Conservation (phyloP, 257 asterid species). For the Misopates orontium region DNA sequence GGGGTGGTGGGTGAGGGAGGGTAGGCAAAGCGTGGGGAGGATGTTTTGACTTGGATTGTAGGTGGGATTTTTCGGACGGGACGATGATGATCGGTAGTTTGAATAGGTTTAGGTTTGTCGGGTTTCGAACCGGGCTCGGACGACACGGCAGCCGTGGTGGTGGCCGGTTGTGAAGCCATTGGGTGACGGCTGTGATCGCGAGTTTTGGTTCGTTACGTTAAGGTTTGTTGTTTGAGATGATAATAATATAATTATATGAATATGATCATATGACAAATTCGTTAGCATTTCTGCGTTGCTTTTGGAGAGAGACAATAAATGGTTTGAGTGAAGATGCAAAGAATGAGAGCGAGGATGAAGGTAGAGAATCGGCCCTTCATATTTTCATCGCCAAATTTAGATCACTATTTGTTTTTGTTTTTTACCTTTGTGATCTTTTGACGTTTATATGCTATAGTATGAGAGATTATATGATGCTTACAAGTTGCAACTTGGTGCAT, state of each 20-base stretch:
- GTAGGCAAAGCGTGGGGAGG: slow-evolving; percentile 32
- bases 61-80: slow-evolving; percentile 27
- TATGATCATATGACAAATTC: not conserved
- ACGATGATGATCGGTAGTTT: slow-evolving; percentile 1
- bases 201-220: not conserved
- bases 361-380: not conserved
- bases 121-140: not conserved
- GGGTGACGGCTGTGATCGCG: slow-evolving; percentile 11
- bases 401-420: no score
- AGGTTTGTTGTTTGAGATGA: slow-evolving; percentile 1
- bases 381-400: no score
- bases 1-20: slow-evolving; percentile 25
- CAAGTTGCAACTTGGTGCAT: no score
- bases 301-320: slow-evolving; percentile 2
- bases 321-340: slow-evolving; percentile 22
- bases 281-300: not conserved
- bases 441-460: no score
- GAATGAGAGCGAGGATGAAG: slow-evolving; percentile 26
- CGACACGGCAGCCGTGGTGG: slow-evolving; percentile 16
- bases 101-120: not conserved
- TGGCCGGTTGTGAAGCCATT: slow-evolving; percentile 31
- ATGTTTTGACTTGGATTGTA: slow-evolving; percentile 36
- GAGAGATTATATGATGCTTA: no score
- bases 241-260: no score
- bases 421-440: no score